Base-by-base conservation (phyloP, 2,329 filamentous ascomycete species). In the Aspergillus latus region DNA sequence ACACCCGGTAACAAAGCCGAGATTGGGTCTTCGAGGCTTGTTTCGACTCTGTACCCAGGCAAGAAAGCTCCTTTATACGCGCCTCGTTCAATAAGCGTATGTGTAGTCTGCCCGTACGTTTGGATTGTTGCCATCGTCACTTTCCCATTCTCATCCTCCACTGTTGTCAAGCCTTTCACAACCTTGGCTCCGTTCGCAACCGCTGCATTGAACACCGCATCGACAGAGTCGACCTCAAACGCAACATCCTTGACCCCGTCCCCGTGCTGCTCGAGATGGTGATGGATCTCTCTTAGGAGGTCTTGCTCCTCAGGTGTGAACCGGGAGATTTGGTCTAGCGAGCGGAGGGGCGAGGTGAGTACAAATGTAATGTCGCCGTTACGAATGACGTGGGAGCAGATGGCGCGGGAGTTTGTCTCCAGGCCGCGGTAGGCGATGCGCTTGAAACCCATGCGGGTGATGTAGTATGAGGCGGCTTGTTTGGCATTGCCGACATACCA, bases 401-500 rank as follows among this genome's bases (percentile, higher is more conserved):
- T 83, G 63, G 84, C 86, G 56, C 91, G 85, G 61, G 85, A 90
- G 60, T 91, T 91, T 0, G 92, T 97, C 75, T 97, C 92, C 4
- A 97, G 85, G 4, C 92, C 93, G 40, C 84, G 84, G 75, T 96
- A 96, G 60, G 93, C 93, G 56, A 96, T 76, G 16, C 84, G 84
- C 67, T 84, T 80, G 79, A 97, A 96, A 54, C 91, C 92, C 79
- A 97, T 92, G 63, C 92, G 88, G 9, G 85, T 87, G 64, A 88
- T 87, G 77, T 96, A 97, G 78, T 90, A 97, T 11, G 88, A 84
- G 39, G 92, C 92, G 2, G 92, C 90, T 79, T 97, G 92, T 78
- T 97, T 97, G 66, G 93, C 92, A 72, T 97, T 97, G 71, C 92
- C 92, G 30, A 97, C 93, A 79, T 91, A 96, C 92, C 92, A 97